A percentile compares a stretch with the other conserved stretches of the same genome.
These are phyloP conservation scores for Corymbia citriodora DNA, from an alignment of 441 rosid species.

Conservation along the genomic window DNA sequence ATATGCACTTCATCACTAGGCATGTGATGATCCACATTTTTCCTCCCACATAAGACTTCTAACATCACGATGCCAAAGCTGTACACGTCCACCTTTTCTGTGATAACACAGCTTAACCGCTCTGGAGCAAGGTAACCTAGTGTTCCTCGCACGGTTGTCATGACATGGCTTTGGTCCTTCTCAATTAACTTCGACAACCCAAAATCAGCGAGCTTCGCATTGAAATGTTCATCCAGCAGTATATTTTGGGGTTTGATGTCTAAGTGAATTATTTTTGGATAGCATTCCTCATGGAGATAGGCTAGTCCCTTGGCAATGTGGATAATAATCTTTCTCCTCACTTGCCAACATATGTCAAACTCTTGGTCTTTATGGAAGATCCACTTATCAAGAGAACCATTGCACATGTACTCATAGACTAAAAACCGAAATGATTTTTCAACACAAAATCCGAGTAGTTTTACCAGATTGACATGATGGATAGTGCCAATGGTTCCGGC, in stretches of 20 bases:
- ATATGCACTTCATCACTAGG: too few species aligned
- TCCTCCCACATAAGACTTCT: too few species aligned
- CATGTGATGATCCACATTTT: too few species aligned
- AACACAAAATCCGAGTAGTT: too few species aligned
- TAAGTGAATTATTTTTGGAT: slow-evolving; percentile 9
- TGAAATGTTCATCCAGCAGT: slow-evolving; percentile 18
- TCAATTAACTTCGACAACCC: slow-evolving; percentile 22
- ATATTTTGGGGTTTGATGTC: slow-evolving; percentile 22
- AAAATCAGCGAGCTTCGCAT: slow-evolving; percentile 25
- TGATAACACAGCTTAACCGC: neutral
- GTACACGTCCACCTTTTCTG: neutral
- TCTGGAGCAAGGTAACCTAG: slow-evolving; percentile 5
- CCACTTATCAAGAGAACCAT: slow-evolving; percentile 26
- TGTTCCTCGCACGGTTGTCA: slow-evolving; percentile 24
- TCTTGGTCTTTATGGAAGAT: slow-evolving; percentile 12
- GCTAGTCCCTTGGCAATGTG: slow-evolving; percentile 14
- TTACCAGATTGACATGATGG: too few species aligned
- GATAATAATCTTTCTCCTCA: slow-evolving; percentile 16
- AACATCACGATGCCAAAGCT: neutral
- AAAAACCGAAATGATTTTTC: too few species aligned
- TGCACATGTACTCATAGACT: too few species aligned
- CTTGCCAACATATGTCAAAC: slow-evolving; percentile 10
- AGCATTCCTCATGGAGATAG: slow-evolving; percentile 22
- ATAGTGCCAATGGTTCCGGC: too few species aligned
- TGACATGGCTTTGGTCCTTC: slow-evolving; percentile 16